phyloP scores from a whole-genome alignment of 1,284 basidiomycete species.

The Puccinia horiana region DNA sequence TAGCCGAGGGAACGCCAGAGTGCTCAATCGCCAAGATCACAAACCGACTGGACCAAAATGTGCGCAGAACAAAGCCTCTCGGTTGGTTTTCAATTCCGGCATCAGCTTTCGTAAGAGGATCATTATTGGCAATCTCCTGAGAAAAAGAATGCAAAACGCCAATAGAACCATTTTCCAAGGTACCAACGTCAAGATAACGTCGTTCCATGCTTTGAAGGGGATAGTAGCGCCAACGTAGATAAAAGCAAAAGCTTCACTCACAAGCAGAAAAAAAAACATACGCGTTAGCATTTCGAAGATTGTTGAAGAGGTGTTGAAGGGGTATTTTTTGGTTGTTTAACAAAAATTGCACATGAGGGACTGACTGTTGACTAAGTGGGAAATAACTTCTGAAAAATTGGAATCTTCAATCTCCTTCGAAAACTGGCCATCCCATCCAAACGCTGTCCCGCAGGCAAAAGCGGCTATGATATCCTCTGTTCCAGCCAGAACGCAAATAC shows the following conservation, averaged over 20 bases:
- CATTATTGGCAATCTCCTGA: conserved; percentile 57
- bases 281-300: conserved; percentile 44
- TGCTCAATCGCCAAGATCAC: conserved; percentile 58
- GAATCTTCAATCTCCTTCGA: conserved; percentile 47
- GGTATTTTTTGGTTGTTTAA: neutral
- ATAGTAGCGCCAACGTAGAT: conserved; percentile 59
- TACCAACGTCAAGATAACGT: conserved; percentile 53
- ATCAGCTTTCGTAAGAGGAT: conserved; percentile 57
- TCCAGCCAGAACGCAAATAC: conserved; percentile 57
- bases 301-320: neutral
- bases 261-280: neutral
- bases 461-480: conserved; percentile 53
- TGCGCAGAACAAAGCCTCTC: conserved; percentile 57
- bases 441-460: conserved; percentile 58
- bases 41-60: conserved; percentile 58
- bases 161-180: conserved; percentile 57
- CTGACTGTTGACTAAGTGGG: conserved; percentile 53
- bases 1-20: conserved; percentile 51
- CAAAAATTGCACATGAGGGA: neutral
- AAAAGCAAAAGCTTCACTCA: conserved; percentile 52
- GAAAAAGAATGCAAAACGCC: conserved; percentile 55
- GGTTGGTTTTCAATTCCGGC: conserved; percentile 58
- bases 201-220: conserved; percentile 55
- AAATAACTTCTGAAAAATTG: conserved; percentile 58
- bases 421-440: conserved; percentile 57